Percentiles rank a stretch among this genome's conserved stretches.
Evolutionary conservation across 169 alveolate species (phyloP).

Genomic region (Eimeria maxima): DNA sequence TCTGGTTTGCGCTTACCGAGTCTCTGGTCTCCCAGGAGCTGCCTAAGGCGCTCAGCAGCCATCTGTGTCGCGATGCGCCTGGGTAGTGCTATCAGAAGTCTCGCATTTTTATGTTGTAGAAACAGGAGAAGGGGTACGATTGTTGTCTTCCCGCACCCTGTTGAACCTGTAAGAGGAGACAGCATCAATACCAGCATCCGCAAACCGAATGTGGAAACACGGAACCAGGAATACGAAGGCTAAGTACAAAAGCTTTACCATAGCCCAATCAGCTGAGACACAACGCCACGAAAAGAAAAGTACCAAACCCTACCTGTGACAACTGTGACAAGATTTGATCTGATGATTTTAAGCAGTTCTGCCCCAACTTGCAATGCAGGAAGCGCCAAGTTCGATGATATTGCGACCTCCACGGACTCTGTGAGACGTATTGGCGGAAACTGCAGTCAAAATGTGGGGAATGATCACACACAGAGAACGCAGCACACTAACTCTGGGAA

Average conservation of each 20-base stretch:
- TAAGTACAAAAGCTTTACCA: not conserved
- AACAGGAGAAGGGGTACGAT: slow-evolving; percentile 61
- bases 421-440: slow-evolving; percentile 43
- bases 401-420: slow-evolving; percentile 16
- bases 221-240: not conserved
- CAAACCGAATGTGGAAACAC: not conserved
- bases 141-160: slow-evolving; percentile 64
- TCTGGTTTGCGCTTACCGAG: slow-evolving; percentile 9
- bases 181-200: not conserved
- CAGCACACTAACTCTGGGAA: not conserved
- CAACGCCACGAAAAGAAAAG: not conserved
- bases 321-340: slow-evolving; percentile 52
- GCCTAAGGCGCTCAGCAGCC: slow-evolving; percentile 75
- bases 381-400: slow-evolving; percentile 4
- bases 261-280: not conserved
- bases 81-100: slow-evolving; percentile 22
- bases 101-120: slow-evolving; percentile 50
- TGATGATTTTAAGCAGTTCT: slow-evolving; percentile 6
- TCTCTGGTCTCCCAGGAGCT: slow-evolving; percentile 40
- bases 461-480: not conserved
- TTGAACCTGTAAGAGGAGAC: not conserved
- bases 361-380: slow-evolving; percentile 29
- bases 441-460: not conserved
- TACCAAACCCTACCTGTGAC: not conserved
- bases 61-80: slow-evolving; percentile 57